Evolutionary conservation across 2,329 filamentous ascomycete genomes (phyloP).

Genomic region (Fusarium nematophilum): DNA sequence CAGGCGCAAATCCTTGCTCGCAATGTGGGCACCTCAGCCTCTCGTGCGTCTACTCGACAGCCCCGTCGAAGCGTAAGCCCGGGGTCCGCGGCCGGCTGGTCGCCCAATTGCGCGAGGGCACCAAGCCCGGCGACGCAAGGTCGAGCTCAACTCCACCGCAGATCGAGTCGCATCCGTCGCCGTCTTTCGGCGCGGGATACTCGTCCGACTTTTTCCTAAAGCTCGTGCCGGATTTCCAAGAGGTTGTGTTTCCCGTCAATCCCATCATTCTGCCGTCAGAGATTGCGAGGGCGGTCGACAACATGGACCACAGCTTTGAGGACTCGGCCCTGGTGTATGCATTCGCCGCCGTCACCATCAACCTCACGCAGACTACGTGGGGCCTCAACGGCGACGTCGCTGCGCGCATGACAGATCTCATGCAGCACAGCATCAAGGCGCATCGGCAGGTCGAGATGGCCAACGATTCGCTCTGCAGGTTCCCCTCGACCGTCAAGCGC

Average conservation of each 20-base stretch:
- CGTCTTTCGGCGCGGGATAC: slow-evolving; percentile 35
- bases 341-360: slow-evolving; percentile 51
- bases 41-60: slow-evolving; percentile 48
- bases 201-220: slow-evolving; percentile 48
- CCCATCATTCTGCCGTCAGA: slow-evolving; percentile 49
- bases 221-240: slow-evolving; percentile 49
- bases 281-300: slow-evolving; percentile 45
- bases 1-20: slow-evolving; percentile 44
- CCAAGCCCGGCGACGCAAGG: slow-evolving; percentile 24
- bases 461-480: slow-evolving; percentile 48
- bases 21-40: slow-evolving; percentile 52
- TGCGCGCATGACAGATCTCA: slow-evolving; percentile 45
- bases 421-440: slow-evolving; percentile 40
- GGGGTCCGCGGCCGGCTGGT: slow-evolving; percentile 50
- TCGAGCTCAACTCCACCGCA: slow-evolving; percentile 24
- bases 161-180: slow-evolving; percentile 15
- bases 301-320: slow-evolving; percentile 48
- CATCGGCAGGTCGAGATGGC: slow-evolving; percentile 43
- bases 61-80: slow-evolving; percentile 49
- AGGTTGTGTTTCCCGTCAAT: slow-evolving; percentile 52
- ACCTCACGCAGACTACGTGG: slow-evolving; percentile 48
- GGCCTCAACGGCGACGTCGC: slow-evolving; percentile 45
- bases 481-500: slow-evolving; percentile 55
- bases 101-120: slow-evolving; percentile 48
- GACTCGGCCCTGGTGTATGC: slow-evolving; percentile 52